Conservation (phyloP, 345 rosid genomes). For the Pistacia vera region DNA sequence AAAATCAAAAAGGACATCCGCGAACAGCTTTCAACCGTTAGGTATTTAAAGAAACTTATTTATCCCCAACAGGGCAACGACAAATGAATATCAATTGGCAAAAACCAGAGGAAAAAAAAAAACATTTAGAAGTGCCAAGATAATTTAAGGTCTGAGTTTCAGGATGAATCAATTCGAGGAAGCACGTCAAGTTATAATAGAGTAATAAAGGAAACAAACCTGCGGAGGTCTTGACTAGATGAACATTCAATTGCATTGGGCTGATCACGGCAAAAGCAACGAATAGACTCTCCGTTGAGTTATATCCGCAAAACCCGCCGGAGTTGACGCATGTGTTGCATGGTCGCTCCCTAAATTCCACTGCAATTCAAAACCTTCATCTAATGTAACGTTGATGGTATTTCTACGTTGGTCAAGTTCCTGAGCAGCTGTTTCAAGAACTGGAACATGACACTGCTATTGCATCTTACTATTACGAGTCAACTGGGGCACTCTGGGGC, state of each 20-base stretch:
- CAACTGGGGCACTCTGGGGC: background rate
- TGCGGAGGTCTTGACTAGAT: slow-evolving; percentile 17
- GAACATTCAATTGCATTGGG: slow-evolving; percentile 18
- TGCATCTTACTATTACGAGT: background rate
- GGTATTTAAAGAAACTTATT: too few species aligned
- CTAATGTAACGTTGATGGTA: slow-evolving; percentile 1
- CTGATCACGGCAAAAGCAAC: slow-evolving; percentile 26
- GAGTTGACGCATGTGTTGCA: slow-evolving; percentile 19
- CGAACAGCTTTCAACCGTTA: too few species aligned
- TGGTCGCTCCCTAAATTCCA: slow-evolving; percentile 1
- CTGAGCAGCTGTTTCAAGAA: slow-evolving; percentile 15
- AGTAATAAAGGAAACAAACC: slow-evolving; percentile 14
- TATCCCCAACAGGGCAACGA: too few species aligned
- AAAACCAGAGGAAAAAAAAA: too few species aligned
- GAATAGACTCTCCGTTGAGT: slow-evolving; percentile 2
- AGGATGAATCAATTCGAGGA: too few species aligned
- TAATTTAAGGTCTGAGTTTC: too few species aligned
- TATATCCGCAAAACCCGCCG: slow-evolving; percentile 21
- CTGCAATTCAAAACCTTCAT: slow-evolving; percentile 24
- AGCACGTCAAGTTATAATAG: too few species aligned
- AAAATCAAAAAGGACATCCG: too few species aligned
- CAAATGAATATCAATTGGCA: too few species aligned
- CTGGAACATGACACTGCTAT: slow-evolving; percentile 16
- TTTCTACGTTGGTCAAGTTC: background rate
- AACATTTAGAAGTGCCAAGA: too few species aligned